A percentile compares a stretch with the other conserved stretches of the same genome.
phyloP scores from a whole-genome alignment of 306 rosid genomes.

The Senna tora region DNA sequence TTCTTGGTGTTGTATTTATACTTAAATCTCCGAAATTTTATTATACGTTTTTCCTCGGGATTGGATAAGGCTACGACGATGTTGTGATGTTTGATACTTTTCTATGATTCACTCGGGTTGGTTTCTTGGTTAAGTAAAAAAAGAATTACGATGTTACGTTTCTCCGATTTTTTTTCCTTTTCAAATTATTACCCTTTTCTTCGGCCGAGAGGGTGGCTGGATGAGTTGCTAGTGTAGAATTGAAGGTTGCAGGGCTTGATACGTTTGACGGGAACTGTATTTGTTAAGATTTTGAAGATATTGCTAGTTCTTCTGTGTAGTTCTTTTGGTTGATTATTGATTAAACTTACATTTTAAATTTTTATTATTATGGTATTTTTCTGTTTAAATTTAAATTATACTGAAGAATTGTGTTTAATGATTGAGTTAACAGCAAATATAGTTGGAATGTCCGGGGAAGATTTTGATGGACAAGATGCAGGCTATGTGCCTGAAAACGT shows the following conservation, averaged over 20 bases:
- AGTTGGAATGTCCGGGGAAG: slow-evolving; percentile 50
- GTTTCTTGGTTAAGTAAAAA: neutral
- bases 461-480: slow-evolving; percentile 50
- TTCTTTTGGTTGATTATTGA: neutral
- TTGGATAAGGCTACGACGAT: neutral
- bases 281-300: neutral
- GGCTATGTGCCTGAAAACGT: slow-evolving; percentile 57
- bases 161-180: neutral
- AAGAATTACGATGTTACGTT: neutral
- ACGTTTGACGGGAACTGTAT: neutral
- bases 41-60: neutral
- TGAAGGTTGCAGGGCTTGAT: neutral
- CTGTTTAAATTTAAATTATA: neutral
- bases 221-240: neutral
- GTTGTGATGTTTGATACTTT: neutral
- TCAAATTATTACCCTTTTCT: neutral
- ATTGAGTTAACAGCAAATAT: slow-evolving; percentile 12
- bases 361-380: neutral
- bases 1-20: neutral
- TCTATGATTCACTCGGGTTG: neutral
- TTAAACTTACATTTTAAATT: neutral
- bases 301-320: neutral
- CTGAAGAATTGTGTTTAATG: slow-evolving; percentile 28
- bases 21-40: neutral
- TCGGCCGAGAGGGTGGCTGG: neutral